A percentile compares a stretch with the other conserved stretches of the same genome.
Evolutionary conservation across 1,139 yeast species (phyloP).

Genomic region (Magnusiomyces sp.): DNA sequence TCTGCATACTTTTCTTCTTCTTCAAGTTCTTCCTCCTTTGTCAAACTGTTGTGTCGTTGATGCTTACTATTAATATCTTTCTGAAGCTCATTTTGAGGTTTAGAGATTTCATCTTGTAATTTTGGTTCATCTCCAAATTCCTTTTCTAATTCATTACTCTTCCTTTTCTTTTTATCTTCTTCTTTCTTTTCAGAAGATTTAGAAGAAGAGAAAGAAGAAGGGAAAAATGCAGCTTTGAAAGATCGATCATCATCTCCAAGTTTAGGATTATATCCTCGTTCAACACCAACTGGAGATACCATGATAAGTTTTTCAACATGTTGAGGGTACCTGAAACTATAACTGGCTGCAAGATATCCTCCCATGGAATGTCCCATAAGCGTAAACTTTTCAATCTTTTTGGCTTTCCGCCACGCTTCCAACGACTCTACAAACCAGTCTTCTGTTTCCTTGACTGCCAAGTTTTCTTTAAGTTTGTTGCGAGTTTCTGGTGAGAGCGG

Average conservation of each 20-base stretch:
- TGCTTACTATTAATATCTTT: too few species aligned
- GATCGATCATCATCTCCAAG: conserved; percentile 15
- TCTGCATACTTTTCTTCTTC: neutral
- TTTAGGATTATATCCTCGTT: conserved; percentile 23
- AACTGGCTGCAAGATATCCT: conserved; percentile 71
- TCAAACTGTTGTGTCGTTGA: neutral
- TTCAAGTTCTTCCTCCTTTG: neutral
- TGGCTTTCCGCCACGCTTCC: conserved; percentile 61
- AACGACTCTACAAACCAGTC: conserved; percentile 66
- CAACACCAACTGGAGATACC: conserved; percentile 78
- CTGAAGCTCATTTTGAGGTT: neutral
- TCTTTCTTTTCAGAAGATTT: too few species aligned
- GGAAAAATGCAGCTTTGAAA: conserved; percentile 14
- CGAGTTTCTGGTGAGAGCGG: neutral
- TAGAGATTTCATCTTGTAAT: neutral
- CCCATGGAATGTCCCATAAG: conserved; percentile 86
- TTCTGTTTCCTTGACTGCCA: conserved; percentile 47
- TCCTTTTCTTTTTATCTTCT: neutral
- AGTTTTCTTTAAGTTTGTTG: conserved; percentile 30
- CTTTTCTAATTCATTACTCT: neutral
- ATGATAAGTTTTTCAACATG: conserved; percentile 52
- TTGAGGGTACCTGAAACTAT: conserved; percentile 63
- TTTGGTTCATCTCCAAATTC: neutral
- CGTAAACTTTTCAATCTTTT: conserved; percentile 43
- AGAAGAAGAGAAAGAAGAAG: too few species aligned